These are phyloP conservation scores for Coprinopsis marcescibilis DNA, from an alignment of 768 basidiomycete genomes.

Conservation along the genomic window DNA sequence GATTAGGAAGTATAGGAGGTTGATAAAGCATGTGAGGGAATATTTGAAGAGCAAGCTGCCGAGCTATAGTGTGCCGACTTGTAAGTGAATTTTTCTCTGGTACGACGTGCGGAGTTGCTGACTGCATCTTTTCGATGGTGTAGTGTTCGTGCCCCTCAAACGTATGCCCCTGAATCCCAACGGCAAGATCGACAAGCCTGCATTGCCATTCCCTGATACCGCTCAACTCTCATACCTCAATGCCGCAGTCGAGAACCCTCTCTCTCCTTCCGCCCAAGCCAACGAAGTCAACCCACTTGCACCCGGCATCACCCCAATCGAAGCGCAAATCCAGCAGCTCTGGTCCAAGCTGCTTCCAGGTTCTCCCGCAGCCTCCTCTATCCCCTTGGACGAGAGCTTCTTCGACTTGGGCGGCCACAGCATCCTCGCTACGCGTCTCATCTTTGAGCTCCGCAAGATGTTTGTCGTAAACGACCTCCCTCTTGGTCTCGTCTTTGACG, in stretches of 20 bases:
- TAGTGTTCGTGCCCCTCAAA: conserved; percentile 90
- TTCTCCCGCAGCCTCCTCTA: conserved; percentile 56
- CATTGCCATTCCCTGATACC: conserved; percentile 97
- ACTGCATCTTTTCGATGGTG: not conserved
- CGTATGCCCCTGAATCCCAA: conserved; percentile 99
- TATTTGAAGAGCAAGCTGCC: conserved; percentile 96
- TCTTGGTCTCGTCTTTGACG: conserved; percentile 84
- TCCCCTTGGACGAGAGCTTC: conserved; percentile 91
- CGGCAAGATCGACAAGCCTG: conserved; percentile 98
- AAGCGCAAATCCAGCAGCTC: conserved; percentile 75
- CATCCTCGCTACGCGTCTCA: conserved; percentile 92
- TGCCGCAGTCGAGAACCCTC: not conserved
- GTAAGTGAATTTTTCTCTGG: conserved; percentile 43
- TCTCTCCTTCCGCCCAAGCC: not conserved
- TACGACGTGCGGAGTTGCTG: not conserved
- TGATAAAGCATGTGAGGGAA: conserved; percentile 93
- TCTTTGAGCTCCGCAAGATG: conserved; percentile 91
- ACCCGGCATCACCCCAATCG: conserved; percentile 57
- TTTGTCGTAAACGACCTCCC: conserved; percentile 92
- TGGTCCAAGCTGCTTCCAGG: conserved; percentile 76
- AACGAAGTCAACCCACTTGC: not conserved
- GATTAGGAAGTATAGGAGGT: conserved; percentile 75
- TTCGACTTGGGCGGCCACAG: conserved; percentile 99
- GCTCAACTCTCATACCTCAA: conserved; percentile 49
- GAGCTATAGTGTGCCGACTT: conserved; percentile 85